Evolutionary conservation across 441 rosid genomes (phyloP), one percentile per base, ranked within the genome.

Genomic region (Pelargonium fulgidum): DNA sequence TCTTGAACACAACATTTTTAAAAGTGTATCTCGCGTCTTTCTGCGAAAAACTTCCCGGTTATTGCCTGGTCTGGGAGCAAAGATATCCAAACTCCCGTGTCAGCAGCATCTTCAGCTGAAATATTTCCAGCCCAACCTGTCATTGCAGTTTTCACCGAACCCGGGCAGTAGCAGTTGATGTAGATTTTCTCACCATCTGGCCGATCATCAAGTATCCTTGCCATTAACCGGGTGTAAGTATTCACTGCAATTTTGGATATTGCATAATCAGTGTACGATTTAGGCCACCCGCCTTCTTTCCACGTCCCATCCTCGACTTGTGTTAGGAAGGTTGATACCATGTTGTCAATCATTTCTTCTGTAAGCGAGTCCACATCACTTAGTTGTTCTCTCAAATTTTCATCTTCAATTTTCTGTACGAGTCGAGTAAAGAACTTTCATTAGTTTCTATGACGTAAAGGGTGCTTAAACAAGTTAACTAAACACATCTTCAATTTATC

Each of bases 81-180:
- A 59, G 92, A 79, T 59, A 93, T 89, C 97, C 96, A 91, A 17
- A 91, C 99, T 61, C 89, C 99, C 0, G 99, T 91, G 70, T 93
- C 99, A 22, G 99, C 99, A 20, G 86, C 99, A 44, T 86, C 85
- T 76, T 81, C 89, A 3, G 89, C 79, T 7, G 91, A 78, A 75
- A 86, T 58, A 74, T 84, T 88, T 11, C 99, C 99, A 0, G 93
- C 85, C 87, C 86, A 91, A 52, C 95, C 91, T 1, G 97, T 89
- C 96, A 93, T 83, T 0, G 97, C 90, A 24, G 97, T 93, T 79
- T 86, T 93, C 62, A 87, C 99, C 99, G 95, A 89, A 50, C 99
- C 97, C 1, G 99, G 99, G 74, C 97, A 93, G 81, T 83, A 93
- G 73, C 93, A 86, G 72, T 91, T 93, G 64, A 89, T 82, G 66